A percentile compares a stretch with the other conserved stretches of the same genome.
Evolutionary conservation across 495 filamentous ascomycete species (phyloP).

Genomic region (Neurospora tetrasperma): DNA sequence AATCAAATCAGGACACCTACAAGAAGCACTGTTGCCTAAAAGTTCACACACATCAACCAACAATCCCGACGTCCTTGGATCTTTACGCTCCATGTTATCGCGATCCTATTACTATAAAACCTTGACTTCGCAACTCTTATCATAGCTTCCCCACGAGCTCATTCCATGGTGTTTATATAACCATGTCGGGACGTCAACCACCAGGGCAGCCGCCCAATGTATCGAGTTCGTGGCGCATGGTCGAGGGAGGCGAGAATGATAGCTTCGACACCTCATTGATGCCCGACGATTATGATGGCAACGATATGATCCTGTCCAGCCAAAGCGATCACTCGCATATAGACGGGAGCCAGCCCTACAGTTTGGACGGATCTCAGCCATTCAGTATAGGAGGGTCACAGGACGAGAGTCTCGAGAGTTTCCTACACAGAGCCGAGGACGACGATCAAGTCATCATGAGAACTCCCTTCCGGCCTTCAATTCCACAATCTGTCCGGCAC

Average conservation of each 20-base stretch:
- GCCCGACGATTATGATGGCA: constrained; percentile 29
- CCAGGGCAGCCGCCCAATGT: constrained; percentile 11
- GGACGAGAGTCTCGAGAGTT: constrained; percentile 36
- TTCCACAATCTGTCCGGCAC: constrained; percentile 27
- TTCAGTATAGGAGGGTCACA: constrained; percentile 32
- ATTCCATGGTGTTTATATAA: not conserved
- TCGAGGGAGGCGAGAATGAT: constrained; percentile 40
- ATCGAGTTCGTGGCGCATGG: constrained; percentile 41
- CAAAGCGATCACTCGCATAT: constrained; percentile 28
- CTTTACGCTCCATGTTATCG: not conserved
- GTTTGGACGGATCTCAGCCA: constrained; percentile 20
- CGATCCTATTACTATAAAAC: not conserved
- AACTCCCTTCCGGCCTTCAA: constrained; percentile 35
- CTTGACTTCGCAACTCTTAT: not conserved
- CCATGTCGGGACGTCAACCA: not conserved
- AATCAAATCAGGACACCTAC: not conserved
- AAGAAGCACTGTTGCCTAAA: not conserved
- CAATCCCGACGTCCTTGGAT: not conserved
- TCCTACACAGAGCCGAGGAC: constrained; percentile 29
- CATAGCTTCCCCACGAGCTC: not conserved
- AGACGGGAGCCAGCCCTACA: constrained; percentile 25
- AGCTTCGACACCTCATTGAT: constrained; percentile 38
- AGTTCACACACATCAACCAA: not conserved
- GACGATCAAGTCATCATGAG: constrained; percentile 35
- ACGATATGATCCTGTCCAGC: constrained; percentile 28